These are phyloP conservation scores for Boletus tomentosulus DNA, from an alignment of 768 basidiomycete species.

Conservation along the genomic window DNA sequence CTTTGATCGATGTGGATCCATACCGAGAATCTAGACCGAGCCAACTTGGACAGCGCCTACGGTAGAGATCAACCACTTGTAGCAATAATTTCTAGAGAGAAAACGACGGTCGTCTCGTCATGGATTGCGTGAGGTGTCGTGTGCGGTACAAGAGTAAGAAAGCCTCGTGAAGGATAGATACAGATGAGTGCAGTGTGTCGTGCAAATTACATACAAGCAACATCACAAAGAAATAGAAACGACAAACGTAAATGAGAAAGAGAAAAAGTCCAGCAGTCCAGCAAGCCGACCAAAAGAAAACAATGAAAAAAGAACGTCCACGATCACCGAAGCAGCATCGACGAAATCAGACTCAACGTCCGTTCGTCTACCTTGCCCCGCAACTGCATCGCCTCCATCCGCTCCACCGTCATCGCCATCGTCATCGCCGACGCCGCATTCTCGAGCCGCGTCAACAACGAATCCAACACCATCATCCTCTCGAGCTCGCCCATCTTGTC, in stretches of 20 bases:
- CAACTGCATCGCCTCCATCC: conserved; percentile 33
- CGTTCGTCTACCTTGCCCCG: conserved; percentile 43
- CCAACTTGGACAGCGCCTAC: too few species aligned
- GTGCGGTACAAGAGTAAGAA: too few species aligned
- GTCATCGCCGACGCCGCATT: conserved; percentile 51
- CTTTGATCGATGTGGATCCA: too few species aligned
- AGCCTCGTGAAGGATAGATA: too few species aligned
- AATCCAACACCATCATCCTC: conserved; percentile 71
- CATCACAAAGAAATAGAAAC: background rate
- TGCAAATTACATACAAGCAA: background rate
- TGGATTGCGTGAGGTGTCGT: too few species aligned
- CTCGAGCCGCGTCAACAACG: conserved; percentile 68
- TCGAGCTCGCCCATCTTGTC: conserved; percentile 71
- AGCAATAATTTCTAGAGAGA: too few species aligned
- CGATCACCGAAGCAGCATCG: conserved; percentile 27
- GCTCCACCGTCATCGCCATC: conserved; percentile 8
- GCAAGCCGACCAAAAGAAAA: background rate
- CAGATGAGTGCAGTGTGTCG: too few species aligned
- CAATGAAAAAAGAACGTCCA: conserved; percentile 3
- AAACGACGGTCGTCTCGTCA: too few species aligned
- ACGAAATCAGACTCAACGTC: conserved; percentile 43
- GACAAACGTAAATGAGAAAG: background rate
- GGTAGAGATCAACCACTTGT: too few species aligned
- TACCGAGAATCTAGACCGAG: too few species aligned
- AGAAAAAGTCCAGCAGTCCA: background rate